Percentiles rank a stretch among this genome's conserved stretches.
Conservation (phyloP, 257 asterid genomes). For the Fraxinus anomala region DNA sequence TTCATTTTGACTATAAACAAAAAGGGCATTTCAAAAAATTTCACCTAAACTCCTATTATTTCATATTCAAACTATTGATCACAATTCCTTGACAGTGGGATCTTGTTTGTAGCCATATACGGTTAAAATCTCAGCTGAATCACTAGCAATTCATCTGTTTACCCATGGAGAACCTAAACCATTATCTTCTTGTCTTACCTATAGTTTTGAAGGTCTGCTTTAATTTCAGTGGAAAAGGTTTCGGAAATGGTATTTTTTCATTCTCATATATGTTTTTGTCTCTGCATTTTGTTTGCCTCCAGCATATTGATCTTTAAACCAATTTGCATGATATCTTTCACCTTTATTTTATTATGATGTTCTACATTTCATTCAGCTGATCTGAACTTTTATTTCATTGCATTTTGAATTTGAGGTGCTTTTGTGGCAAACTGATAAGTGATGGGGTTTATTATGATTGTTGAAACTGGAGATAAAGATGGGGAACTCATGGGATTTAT, state of each 20-base stretch:
- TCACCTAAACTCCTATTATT: background rate
- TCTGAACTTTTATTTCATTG: too few species aligned
- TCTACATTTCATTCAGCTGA: too few species aligned
- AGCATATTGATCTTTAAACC: background rate
- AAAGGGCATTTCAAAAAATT: background rate
- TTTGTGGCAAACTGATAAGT: background rate
- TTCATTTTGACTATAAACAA: too few species aligned
- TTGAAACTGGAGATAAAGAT: background rate
- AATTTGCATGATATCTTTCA: too few species aligned
- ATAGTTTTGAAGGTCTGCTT: constrained; percentile 10
- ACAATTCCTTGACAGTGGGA: background rate
- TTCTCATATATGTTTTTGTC: constrained; percentile 38
- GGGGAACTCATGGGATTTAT: background rate
- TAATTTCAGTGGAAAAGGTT: constrained; percentile 44
- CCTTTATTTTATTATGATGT: too few species aligned
- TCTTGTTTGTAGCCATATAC: background rate
- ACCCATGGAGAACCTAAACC: background rate
- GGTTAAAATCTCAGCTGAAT: background rate
- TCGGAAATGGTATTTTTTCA: constrained; percentile 41
- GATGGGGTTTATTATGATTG: background rate
- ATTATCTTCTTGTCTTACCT: background rate
- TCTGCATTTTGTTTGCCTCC: constrained; percentile 35
- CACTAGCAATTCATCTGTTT: background rate
- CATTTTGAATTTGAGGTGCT: background rate
- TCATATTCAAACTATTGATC: background rate